Base-by-base conservation (phyloP, 371 early-diverging fungal species). In the Circinella umbellata region DNA sequence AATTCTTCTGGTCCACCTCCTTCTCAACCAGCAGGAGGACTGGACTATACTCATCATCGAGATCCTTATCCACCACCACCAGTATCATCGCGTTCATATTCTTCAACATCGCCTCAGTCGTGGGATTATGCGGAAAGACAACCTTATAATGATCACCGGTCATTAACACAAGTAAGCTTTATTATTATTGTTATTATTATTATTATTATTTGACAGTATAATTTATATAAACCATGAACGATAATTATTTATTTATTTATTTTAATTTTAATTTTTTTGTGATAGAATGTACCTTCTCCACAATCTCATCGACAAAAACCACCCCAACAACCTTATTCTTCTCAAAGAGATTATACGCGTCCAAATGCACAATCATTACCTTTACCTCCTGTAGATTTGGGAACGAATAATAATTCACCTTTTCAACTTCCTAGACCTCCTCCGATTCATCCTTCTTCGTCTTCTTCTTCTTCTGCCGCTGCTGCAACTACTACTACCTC, bases 91-190 rank as follows among this genome's bases (percentile, higher is more conserved):
- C 63, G 53, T 17, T 47, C 70, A 17, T 48, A 59, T 53, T 51
- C 61, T 14, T 47, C 63, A 53, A 37, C 63, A 20, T 38, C 61
- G 10, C 61, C 15, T 18, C 68, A 37, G 48, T 49, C 51, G 13
- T 68, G 68, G 68, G 68, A 68, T n/a, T 68, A 68, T 61, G 20
- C 48, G 20, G 68, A 68, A 68, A 46, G 68, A 53, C 61, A 47
- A 27, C 57, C 57, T 34, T 57, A 57, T 34, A 34, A 27, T n/a
- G 34, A 57, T 57, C 57, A 57, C 57, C 20, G 57, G 57, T 34
- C 57, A 57, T 27, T 57, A 34, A 20, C 57, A n/a, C 57, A 57
- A 34, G 57, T 57, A 57, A 8, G 51, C 14, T 5, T 49, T n/a
- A 17, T 51, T 51, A 17, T 51, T 51, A 17, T 51, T 51, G 15